Percentiles rank a stretch among this genome's conserved stretches.
Conservation (phyloP, 176 grass and related monocot species). For the Raddia guianensis region DNA sequence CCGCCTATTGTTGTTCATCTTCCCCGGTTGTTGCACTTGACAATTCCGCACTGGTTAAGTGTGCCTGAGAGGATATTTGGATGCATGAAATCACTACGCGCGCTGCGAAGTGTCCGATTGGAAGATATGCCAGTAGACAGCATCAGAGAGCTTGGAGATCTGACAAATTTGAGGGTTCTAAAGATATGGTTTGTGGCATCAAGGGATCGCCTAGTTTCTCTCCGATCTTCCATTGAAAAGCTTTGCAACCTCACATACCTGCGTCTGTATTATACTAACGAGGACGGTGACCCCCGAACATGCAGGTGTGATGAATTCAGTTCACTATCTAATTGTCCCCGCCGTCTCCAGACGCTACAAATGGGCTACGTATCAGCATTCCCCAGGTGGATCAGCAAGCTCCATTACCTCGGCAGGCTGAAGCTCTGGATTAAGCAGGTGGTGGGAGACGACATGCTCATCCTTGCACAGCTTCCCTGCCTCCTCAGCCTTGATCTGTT, state of each 20-base stretch:
- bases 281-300: no score
- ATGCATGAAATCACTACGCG: no score
- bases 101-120: no score
- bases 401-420: no score
- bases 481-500: not conserved
- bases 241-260: not conserved
- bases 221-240: not conserved
- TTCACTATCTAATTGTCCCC: no score
- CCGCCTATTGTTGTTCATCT: no score
- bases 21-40: no score
- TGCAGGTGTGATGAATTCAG: not conserved
- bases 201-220: no score
- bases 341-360: not conserved
- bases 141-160: not conserved
- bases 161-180: not conserved
- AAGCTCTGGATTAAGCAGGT: not conserved
- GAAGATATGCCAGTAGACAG: no score
- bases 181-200: not conserved
- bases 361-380: not conserved
- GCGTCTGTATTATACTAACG: fast-evolving
- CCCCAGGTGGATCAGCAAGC: not conserved
- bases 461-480: not conserved
- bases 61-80: no score
- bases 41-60: no score
- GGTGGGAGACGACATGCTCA: not conserved